These are phyloP conservation scores for Talaromyces sp. DNA, from an alignment of 2,329 filamentous ascomycete genomes.

Conservation along the genomic window DNA sequence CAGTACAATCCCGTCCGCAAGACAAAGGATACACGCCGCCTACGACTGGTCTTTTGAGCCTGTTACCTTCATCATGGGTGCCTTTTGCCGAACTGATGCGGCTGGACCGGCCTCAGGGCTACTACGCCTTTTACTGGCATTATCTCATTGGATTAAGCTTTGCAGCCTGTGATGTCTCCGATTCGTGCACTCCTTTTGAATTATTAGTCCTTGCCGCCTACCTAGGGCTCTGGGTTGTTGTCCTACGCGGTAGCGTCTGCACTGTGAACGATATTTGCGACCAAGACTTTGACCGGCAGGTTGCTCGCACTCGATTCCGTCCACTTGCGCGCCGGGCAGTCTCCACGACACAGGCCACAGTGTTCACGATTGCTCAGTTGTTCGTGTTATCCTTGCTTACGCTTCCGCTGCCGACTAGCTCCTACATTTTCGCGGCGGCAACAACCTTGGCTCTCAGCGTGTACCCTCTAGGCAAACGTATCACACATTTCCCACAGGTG, in stretches of 20 bases:
- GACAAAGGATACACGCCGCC: not conserved
- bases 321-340: constrained; percentile 79
- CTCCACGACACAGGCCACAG: constrained; percentile 65
- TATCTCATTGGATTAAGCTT: constrained; percentile 81
- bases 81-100: constrained; percentile 57
- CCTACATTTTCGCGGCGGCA: constrained; percentile 36
- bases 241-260: constrained; percentile 86
- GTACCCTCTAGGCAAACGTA: constrained; percentile 80
- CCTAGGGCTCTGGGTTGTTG: constrained; percentile 71
- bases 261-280: constrained; percentile 92
- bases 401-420: constrained; percentile 52
- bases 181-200: constrained; percentile 61
- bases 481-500: constrained; percentile 83
- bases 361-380: constrained; percentile 68
- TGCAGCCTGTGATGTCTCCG: constrained; percentile 53
- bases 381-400: not conserved
- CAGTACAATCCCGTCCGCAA: not conserved
- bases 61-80: not conserved
- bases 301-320: constrained; percentile 70
- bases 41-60: not conserved
- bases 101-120: constrained; percentile 75
- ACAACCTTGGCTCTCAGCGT: constrained; percentile 67
- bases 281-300: constrained; percentile 77
- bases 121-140: constrained; percentile 81
- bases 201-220: constrained; percentile 60